Evolutionary conservation across 371 early-diverging fungal genomes (phyloP), one percentile per base, ranked within the genome.

Genomic region (Apophysomyces elegans): DNA sequence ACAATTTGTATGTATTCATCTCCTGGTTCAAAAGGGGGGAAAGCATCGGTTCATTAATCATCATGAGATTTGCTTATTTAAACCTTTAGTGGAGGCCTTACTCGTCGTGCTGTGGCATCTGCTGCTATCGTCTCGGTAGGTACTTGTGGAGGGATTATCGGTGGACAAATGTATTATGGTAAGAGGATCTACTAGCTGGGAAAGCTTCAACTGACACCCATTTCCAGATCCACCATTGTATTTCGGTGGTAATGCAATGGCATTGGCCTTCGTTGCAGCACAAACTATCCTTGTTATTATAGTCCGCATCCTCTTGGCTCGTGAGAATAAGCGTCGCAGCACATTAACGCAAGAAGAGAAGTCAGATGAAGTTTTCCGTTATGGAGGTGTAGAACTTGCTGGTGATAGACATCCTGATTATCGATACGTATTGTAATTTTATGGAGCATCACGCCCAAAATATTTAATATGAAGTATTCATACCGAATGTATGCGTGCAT

Each of bases 371-470:
- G 61, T 80, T 11, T 61, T 65, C 43, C 67, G 68, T 43, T 72
- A 68, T 50, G 76, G 81, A 13, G 77, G 80, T 12, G 50, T 58
- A 4, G 82, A 82, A 41, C 60, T 80, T 6, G 82, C 67, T 37
- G 80, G 80, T 36, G 82, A 81, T 65, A 60, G 82, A 60, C 75
- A 79, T 62, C 81, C 81, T 38, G 77, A 76, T 65, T 81, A 68
- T 47, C 65, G 72, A 7, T 79, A 81, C 43, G 76, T 72, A 21
- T 47, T 76, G 21, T 77, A 67, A 74, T 32, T 46, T 61, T 8
- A 13, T 35, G 26, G 14, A 16, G 44, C 41, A 41, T 2, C 32
- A 26, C 32, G 32, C 32, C 32, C 32, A 26, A 26, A 26, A 26
- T 26, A 26, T 26, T 13, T 26, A 39, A 63, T n/a, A 12, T 18